phyloP scores from a whole-genome alignment of 345 rosid species.

The Sapria himalayana region DNA sequence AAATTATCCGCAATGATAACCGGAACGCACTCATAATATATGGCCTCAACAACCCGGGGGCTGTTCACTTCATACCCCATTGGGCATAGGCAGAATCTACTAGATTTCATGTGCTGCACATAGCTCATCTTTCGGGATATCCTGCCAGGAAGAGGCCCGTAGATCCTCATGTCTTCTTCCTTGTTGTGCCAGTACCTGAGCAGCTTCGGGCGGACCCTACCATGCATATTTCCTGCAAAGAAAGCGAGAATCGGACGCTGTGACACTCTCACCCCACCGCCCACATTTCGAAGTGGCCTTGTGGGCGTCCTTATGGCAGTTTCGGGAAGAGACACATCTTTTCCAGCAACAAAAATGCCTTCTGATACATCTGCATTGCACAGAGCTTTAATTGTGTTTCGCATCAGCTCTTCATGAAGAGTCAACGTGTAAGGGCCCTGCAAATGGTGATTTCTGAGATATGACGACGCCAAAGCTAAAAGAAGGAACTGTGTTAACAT shows the following conservation, averaged over 20 bases:
- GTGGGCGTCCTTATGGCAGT: conserved; percentile 50
- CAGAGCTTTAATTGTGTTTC: conserved; percentile 51
- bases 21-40: conserved; percentile 79
- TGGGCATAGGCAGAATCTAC: conserved; percentile 69
- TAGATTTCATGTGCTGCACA: conserved; percentile 77
- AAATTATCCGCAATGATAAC: conserved; percentile 81
- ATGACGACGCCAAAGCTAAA: too few species aligned
- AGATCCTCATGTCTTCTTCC: conserved; percentile 64
- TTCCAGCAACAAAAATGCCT: conserved; percentile 32
- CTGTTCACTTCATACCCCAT: conserved; percentile 91
- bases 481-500: too few species aligned
- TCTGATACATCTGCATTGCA: conserved; percentile 77
- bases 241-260: conserved; percentile 76
- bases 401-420: conserved; percentile 37
- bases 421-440: conserved; percentile 76
- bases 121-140: conserved; percentile 46
- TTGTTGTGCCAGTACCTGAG: conserved; percentile 56
- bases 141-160: conserved; percentile 34
- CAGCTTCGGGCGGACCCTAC: conserved; percentile 61
- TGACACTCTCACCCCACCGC: conserved; percentile 55
- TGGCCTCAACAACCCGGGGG: conserved; percentile 73
- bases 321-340: conserved; percentile 77
- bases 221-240: conserved; percentile 80
- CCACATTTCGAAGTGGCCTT: conserved; percentile 42
- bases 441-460: too few species aligned